Evolutionary conservation across 768 basidiomycete genomes (phyloP).

Genomic region (Coprinopsis marcescibilis): DNA sequence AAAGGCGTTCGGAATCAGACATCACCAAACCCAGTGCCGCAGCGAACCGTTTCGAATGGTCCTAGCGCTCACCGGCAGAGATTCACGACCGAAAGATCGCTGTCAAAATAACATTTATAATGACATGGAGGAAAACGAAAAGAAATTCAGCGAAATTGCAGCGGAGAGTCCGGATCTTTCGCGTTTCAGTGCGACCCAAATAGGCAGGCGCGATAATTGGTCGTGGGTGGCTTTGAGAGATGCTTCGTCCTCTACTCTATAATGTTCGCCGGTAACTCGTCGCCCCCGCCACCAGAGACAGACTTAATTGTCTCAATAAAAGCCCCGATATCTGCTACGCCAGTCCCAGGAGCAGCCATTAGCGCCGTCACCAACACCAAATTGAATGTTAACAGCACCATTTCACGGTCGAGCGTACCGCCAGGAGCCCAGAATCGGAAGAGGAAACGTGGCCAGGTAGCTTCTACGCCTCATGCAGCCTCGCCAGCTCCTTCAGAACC

Average conservation of each 20-base stretch:
- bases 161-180: no score
- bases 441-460: slow-evolving; percentile 49
- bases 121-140: no score
- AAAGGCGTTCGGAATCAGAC: no score
- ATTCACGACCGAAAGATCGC: no score
- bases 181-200: no score
- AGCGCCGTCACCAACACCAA: not conserved
- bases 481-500: slow-evolving; percentile 60
- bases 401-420: not conserved
- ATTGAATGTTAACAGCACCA: not conserved
- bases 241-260: not conserved
- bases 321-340: slow-evolving; percentile 7
- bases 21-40: no score
- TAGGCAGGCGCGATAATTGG: not conserved
- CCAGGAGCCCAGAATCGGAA: slow-evolving; percentile 32
- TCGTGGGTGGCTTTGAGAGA: no score
- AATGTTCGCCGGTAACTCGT: slow-evolving; percentile 30
- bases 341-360: slow-evolving; percentile 6
- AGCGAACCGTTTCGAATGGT: no score
- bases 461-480: slow-evolving; percentile 24
- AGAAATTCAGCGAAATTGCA: no score
- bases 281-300: slow-evolving; percentile 23
- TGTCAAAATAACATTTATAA: no score
- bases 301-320: slow-evolving; percentile 11
- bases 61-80: no score